Evolutionary conservation across 805 yeast species (phyloP).

Genomic region (Candida chauliodis): DNA sequence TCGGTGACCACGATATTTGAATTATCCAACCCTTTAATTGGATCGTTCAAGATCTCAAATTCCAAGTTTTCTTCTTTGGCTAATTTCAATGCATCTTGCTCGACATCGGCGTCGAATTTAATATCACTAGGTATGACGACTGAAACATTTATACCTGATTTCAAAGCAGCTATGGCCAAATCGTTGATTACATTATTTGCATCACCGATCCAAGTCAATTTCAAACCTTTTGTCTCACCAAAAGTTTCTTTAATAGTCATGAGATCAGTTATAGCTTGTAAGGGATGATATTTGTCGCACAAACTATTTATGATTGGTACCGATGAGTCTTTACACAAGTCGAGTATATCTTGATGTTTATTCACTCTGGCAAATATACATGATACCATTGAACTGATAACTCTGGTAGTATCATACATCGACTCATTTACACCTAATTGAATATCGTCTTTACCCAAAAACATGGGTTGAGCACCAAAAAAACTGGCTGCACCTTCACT

Average conservation of each 20-base stretch:
- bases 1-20: slow-evolving; percentile 91
- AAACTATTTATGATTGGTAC: slow-evolving; percentile 93
- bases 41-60: slow-evolving; percentile 65
- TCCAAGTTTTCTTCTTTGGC: slow-evolving; percentile 41
- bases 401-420: slow-evolving; percentile 81
- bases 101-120: slow-evolving; percentile 55
- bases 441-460: slow-evolving; percentile 92
- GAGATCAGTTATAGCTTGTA: slow-evolving; percentile 91
- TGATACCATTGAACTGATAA: slow-evolving; percentile 94
- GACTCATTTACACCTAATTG: slow-evolving; percentile 96
- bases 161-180: slow-evolving; percentile 81
- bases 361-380: slow-evolving; percentile 96
- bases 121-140: slow-evolving; percentile 82
- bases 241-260: slow-evolving; percentile 81
- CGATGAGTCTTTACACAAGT: slow-evolving; percentile 69
- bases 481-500: slow-evolving; percentile 91
- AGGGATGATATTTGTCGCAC: slow-evolving; percentile 90
- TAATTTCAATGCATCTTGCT: slow-evolving; percentile 50
- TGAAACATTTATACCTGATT: slow-evolving; percentile 76
- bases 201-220: slow-evolving; percentile 95
- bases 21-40: slow-evolving; percentile 64
- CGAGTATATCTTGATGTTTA: slow-evolving; percentile 75
- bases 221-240: slow-evolving; percentile 55
- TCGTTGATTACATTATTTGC: slow-evolving; percentile 95
- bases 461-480: slow-evolving; percentile 96